Percentiles rank a stretch among this genome's conserved stretches.
phyloP scores from a whole-genome alignment of 2,329 filamentous ascomycete genomes.

The Claviceps citrina region DNA sequence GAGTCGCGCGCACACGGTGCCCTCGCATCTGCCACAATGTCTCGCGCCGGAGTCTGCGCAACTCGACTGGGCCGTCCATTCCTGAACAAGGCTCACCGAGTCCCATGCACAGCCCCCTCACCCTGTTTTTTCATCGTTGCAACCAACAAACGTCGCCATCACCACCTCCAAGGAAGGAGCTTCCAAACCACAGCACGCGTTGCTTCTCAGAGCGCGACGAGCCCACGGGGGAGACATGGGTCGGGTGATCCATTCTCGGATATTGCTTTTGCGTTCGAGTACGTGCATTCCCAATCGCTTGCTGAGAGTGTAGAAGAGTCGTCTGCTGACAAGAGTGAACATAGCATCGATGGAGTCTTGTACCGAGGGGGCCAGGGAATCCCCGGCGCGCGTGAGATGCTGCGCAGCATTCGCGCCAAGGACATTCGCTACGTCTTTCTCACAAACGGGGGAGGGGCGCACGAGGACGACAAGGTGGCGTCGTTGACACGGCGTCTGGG shows the following conservation, averaged over 20 bases:
- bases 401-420: conserved; percentile 57
- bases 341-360: conserved; percentile 80
- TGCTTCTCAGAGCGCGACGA: not conserved
- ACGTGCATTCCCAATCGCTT: conserved; percentile 7
- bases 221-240: conserved; percentile 6
- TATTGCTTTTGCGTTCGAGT: conserved; percentile 25
- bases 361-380: conserved; percentile 67
- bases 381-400: conserved; percentile 58
- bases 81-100: not conserved
- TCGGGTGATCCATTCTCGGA: conserved; percentile 15
- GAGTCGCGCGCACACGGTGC: too few species aligned
- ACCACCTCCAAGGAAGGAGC: not conserved
- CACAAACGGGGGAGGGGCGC: conserved; percentile 86
- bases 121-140: not conserved
- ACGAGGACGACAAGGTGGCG: conserved; percentile 37
- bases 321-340: not conserved
- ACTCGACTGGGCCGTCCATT: not conserved
- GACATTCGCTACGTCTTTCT: conserved; percentile 83
- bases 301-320: not conserved
- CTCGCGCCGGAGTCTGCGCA: conserved; percentile 1
- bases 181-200: not conserved
- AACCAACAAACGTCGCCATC: not conserved
- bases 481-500: conserved; percentile 20
- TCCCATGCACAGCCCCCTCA: not conserved
- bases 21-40: conserved; percentile 1